These are phyloP conservation scores for Furcasterigmium sp. DNA, from an alignment of 2,329 filamentous ascomycete genomes.

Conservation along the genomic window DNA sequence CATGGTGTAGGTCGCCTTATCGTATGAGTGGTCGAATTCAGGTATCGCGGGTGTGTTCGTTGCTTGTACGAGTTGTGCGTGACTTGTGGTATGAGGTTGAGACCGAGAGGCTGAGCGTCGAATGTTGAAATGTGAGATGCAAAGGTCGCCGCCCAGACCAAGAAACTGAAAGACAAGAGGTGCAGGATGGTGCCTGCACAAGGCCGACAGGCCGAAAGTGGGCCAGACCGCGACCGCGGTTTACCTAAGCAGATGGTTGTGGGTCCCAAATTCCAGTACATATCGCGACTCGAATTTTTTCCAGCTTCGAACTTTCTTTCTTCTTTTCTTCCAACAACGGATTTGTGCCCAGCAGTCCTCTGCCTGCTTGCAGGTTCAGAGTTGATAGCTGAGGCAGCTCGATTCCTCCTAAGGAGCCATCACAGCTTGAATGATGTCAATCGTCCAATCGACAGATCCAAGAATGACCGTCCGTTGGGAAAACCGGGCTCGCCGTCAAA, in stretches of 20 bases:
- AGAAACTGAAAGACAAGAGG: too few relatives aligned
- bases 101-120: too few relatives aligned
- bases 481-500: constrained; percentile 62
- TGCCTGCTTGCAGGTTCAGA: constrained; percentile 55
- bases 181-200: too few relatives aligned
- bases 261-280: not conserved
- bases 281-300: constrained; percentile 11
- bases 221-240: not conserved
- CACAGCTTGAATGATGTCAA: constrained; percentile 67
- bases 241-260: not conserved
- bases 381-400: constrained; percentile 82
- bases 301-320: constrained; percentile 22
- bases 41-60: too few relatives aligned
- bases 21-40: too few relatives aligned
- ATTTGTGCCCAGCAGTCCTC: constrained; percentile 85
- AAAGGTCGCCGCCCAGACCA: too few relatives aligned
- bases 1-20: constrained; percentile 42
- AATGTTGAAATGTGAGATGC: too few relatives aligned
- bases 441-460: constrained; percentile 93
- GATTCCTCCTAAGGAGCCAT: constrained; percentile 78
- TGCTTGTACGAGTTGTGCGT: too few relatives aligned
- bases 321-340: constrained; percentile 47
- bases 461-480: constrained; percentile 61
- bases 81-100: too few relatives aligned
- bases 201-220: too few relatives aligned